A percentile compares a stretch with the other conserved stretches of the same genome.
These are phyloP conservation scores for Paraconiothyrium sp. DNA, from an alignment of 2,329 filamentous ascomycete species.

Conservation along the genomic window DNA sequence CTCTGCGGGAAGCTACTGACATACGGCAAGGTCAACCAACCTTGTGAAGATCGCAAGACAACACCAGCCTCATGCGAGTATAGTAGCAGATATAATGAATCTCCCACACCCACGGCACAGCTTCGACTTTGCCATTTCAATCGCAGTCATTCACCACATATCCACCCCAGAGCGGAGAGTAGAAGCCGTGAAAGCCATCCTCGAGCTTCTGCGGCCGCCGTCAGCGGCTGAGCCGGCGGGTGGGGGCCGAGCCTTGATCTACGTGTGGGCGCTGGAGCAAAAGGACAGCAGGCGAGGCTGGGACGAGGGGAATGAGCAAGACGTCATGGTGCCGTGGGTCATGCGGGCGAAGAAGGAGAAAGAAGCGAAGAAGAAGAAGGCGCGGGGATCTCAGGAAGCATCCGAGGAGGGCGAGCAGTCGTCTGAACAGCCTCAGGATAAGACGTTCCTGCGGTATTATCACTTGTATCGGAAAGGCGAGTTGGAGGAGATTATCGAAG, in stretches of 20 bases:
- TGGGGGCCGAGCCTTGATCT: conserved; percentile 77
- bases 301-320: conserved; percentile 84
- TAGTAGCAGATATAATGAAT: conserved; percentile 84
- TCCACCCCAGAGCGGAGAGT: conserved; percentile 78
- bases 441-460: conserved; percentile 89
- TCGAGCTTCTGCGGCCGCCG: conserved; percentile 67
- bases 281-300: conserved; percentile 85
- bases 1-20: not conserved
- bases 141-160: conserved; percentile 94
- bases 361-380: conserved; percentile 26
- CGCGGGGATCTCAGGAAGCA: conserved; percentile 17
- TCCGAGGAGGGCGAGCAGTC: conserved; percentile 30
- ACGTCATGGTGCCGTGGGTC: conserved; percentile 97
- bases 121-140: conserved; percentile 91
- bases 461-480: conserved; percentile 90
- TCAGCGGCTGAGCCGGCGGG: not conserved
- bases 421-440: conserved; percentile 49
- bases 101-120: conserved; percentile 74
- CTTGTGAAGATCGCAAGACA: conserved; percentile 65
- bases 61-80: conserved; percentile 69
- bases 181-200: conserved; percentile 75
- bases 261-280: conserved; percentile 97
- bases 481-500: conserved; percentile 78
- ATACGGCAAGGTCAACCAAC: conserved; percentile 62
- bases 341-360: conserved; percentile 60